Evolutionary conservation across 176 grass and related monocot genomes (phyloP).

Genomic region (Lolium perenne): DNA sequence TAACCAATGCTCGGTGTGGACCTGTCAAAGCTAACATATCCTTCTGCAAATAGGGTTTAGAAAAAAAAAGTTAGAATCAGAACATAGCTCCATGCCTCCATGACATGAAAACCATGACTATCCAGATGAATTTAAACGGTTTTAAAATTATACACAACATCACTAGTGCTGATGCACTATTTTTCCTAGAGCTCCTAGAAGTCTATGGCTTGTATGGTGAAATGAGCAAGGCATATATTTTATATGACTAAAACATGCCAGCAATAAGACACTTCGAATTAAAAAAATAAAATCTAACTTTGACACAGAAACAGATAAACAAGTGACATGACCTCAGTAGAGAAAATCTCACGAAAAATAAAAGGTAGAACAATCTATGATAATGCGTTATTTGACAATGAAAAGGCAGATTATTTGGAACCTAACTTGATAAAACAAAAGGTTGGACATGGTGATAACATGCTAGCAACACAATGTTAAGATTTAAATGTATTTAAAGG

Average conservation of each 20-base stretch:
- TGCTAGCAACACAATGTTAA: background rate
- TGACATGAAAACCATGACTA: background rate
- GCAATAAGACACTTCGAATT: background rate
- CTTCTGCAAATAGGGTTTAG: no score
- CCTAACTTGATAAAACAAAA: background rate
- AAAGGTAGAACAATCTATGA: background rate
- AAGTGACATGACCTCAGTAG: background rate
- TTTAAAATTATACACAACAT: background rate
- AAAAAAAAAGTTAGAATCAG: no score
- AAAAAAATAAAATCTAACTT: background rate
- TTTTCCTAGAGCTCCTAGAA: background rate
- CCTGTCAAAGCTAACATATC: background rate
- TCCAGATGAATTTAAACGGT: background rate
- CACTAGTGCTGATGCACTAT: background rate
- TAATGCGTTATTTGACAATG: background rate
- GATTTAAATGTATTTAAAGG: background rate
- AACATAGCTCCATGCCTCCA: no score
- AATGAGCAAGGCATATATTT: background rate
- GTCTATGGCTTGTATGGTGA: background rate
- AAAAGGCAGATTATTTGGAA: background rate
- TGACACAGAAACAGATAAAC: background rate
- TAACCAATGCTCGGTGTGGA: background rate
- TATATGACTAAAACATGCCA: background rate
- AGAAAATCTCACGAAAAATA: background rate
- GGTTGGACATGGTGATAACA: background rate